Evolutionary conservation across 441 rosid genomes (phyloP), one percentile per base, ranked within the genome.

Genomic region (Populus hybrid): DNA sequence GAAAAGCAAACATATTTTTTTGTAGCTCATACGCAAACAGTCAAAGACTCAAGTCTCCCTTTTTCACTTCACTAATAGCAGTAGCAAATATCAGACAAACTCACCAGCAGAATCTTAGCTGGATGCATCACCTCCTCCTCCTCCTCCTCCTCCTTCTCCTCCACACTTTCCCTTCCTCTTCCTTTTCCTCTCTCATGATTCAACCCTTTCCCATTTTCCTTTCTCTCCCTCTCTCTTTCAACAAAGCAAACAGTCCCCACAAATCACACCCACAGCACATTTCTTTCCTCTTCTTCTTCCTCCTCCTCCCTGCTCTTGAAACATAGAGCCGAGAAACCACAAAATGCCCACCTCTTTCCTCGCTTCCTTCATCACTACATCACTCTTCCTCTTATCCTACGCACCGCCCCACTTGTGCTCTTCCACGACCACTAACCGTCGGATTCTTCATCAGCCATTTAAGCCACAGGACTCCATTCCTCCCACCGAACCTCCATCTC

Each of bases 401-500:
- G 57, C 81, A 2, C 70, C 70, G 57, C 2, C n/a, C 19, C n/a
- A 64, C 34, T 72, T 72, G 9, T 71, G 64, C 71, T 75, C 34
- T 67, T 8, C 82, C 4, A 18, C 76, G 9, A 36, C 67, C 46
- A 1, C 76, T 30, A 50, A 65, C 84, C 94, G 98, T 35, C 83
- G 99, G 65, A 83, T 87, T 46, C 98, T 96, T 70, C 99, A 92
- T 80, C 83, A 89, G 21, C 94, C 93, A 4, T 88, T 83, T 78
- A 5, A 85, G 7, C 94, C 94, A 0, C 72, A 14, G 0, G 79
- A 71, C 75, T 66, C 89, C 34, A 14, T 73, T 18, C 84, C 92
- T 72, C 89, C 92, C 2, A 71, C 92, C 11, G 50, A 84, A 3
- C 86, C 94, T 19, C 87, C 74, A 12, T 40, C 82, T 42, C 79